Evolutionary conservation across 306 rosid species (phyloP).

Genomic region (Medicago truncatula): MtrunA17r5.0-ANR NC_053047.1:16156001-16156500

Average conservation of each 20-base stretch:
- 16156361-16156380: conserved; percentile 77
- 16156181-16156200: not conserved
- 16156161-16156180: conserved; percentile 22
- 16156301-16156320: conserved; percentile 67
- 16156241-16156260: conserved; percentile 56
- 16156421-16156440: conserved; percentile 72
- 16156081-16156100: not conserved
- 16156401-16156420: conserved; percentile 94
- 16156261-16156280: conserved; percentile 29
- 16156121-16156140: not conserved
- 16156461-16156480: conserved; percentile 84
- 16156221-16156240: conserved; percentile 50
- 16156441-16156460: conserved; percentile 80
- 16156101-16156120: not conserved
- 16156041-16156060: not conserved
- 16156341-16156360: conserved; percentile 62
- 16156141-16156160: conserved; percentile 22
- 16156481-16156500: conserved; percentile 74
- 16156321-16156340: conserved; percentile 94
- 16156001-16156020: conserved; percentile 25
- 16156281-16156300: conserved; percentile 48
- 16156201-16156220: conserved; percentile 47
- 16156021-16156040: not conserved
- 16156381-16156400: conserved; percentile 86
- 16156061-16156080: not conserved